phyloP scores from a whole-genome alignment of 768 basidiomycete species.

The Phaeolepiota aurea region DNA sequence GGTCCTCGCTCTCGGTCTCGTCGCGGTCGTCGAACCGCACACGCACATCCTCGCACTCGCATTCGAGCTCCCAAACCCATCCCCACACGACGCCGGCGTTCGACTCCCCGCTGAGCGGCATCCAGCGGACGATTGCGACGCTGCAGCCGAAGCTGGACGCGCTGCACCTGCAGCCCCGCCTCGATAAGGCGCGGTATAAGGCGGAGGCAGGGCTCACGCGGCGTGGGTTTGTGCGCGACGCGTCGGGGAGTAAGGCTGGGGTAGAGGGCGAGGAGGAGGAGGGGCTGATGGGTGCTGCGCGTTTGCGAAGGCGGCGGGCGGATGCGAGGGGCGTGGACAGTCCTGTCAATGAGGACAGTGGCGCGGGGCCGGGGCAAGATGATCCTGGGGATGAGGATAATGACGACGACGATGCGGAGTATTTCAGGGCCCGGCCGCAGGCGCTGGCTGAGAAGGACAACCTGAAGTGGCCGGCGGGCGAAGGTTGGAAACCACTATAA shows the following conservation, averaged over 20 bases:
- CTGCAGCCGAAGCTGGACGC: conserved; percentile 24
- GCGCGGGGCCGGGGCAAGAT: conserved; percentile 6
- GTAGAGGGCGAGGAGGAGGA: conserved; percentile 24
- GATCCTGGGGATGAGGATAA: conserved; percentile 7
- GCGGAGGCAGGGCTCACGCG: conserved; percentile 60
- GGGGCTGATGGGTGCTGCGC: conserved; percentile 24
- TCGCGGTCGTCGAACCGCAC: background rate
- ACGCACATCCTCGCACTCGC: background rate
- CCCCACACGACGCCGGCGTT: background rate
- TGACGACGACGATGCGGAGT: conserved; percentile 9
- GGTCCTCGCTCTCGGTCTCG: background rate
- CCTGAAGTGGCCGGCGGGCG: conserved; percentile 53
- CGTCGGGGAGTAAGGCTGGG: conserved; percentile 16
- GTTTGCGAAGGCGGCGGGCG: conserved; percentile 25
- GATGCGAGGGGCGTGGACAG: conserved; percentile 12
- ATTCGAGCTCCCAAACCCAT: conserved; percentile 3
- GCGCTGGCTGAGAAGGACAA: conserved; percentile 31
- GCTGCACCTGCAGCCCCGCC: conserved; percentile 35
- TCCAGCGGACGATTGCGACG: conserved; percentile 35
- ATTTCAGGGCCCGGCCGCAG: background rate
- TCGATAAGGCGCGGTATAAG: conserved; percentile 62
- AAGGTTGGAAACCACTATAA: conserved; percentile 43
- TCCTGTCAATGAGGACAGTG: background rate
- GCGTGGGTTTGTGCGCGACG: conserved; percentile 43
- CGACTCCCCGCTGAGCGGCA: conserved; percentile 20